Percentiles rank a stretch among this genome's conserved stretches.
These are phyloP conservation scores for Candida hungchunana DNA, from an alignment of 805 yeast species.

Conservation along the genomic window DNA sequence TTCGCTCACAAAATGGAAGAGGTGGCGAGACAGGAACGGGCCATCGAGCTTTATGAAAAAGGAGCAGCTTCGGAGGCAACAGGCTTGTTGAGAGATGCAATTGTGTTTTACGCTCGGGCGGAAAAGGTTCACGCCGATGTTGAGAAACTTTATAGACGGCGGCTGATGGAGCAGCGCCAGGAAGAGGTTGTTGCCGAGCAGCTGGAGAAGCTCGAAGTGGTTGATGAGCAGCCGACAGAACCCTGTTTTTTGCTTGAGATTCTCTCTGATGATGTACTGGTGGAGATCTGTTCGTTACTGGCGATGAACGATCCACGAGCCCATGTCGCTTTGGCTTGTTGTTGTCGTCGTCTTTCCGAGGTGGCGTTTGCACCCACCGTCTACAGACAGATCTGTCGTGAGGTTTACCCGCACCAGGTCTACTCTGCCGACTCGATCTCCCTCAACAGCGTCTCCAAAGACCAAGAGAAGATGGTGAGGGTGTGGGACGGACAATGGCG, in stretches of 20 bases:
- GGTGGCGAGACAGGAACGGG: slow-evolving; percentile 30
- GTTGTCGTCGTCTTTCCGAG: slow-evolving; percentile 54
- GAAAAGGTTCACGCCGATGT: slow-evolving; percentile 50
- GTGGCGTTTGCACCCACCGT: slow-evolving; percentile 50
- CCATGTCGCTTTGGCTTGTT: slow-evolving; percentile 58
- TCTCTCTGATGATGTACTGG: slow-evolving; percentile 57
- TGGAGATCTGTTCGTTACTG: slow-evolving; percentile 44
- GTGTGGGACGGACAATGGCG: slow-evolving; percentile 38
- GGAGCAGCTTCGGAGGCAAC: slow-evolving; percentile 69
- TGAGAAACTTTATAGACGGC: slow-evolving; percentile 62
- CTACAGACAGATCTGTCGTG: slow-evolving; percentile 47
- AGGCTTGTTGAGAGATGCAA: slow-evolving; percentile 82
- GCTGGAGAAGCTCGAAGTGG: background rate
- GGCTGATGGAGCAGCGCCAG: slow-evolving; percentile 41
- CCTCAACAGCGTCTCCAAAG: slow-evolving; percentile 32
- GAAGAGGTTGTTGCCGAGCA: slow-evolving; percentile 23
- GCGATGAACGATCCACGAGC: slow-evolving; percentile 49
- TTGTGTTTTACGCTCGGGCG: slow-evolving; percentile 67
- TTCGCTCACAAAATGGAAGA: slow-evolving; percentile 4
- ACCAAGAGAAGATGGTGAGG: slow-evolving; percentile 34
- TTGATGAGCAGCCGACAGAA: slow-evolving; percentile 7
- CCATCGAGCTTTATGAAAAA: slow-evolving; percentile 60
- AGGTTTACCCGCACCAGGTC: slow-evolving; percentile 49
- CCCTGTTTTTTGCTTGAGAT: slow-evolving; percentile 40
- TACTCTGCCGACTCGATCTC: slow-evolving; percentile 43